Conservation (phyloP, 257 asterid genomes). For the Penstemon eatonii region DNA sequence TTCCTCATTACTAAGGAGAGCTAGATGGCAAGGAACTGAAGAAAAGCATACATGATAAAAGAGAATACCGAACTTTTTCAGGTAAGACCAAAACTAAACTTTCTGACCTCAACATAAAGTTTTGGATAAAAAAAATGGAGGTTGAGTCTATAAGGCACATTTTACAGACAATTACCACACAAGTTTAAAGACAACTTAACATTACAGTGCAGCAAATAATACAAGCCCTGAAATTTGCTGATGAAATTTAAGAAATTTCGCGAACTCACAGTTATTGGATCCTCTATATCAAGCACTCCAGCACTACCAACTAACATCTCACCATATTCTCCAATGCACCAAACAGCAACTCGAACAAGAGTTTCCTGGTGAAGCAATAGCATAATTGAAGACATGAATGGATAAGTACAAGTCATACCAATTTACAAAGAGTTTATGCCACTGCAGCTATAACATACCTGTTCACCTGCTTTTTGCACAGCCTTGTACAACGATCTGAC, state of each 20-base stretch:
- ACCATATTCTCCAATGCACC: conserved; percentile 99
- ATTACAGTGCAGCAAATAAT: background rate
- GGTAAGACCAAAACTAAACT: background rate
- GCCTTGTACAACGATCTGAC: conserved; percentile 84
- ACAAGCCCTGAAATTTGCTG: conserved; percentile 6
- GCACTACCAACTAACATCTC: conserved; percentile 73
- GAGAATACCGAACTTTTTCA: background rate
- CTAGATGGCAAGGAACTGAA: background rate
- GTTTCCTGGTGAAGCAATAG: conserved; percentile 62
- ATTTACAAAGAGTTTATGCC: conserved; percentile 18
- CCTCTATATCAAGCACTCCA: conserved; percentile 79
- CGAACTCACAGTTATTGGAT: conserved; percentile 75
- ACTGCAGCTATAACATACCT: conserved; percentile 48
- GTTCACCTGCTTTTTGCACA: conserved; percentile 66
- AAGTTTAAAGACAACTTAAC: background rate
- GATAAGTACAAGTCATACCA: conserved; percentile 12
- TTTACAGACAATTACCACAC: conserved; percentile 9
- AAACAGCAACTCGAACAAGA: conserved; percentile 92
- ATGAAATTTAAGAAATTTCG: conserved; percentile 15
- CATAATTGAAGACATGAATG: conserved; percentile 15
- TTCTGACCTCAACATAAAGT: background rate
- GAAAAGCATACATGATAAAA: conserved; percentile 2
- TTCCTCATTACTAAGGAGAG: background rate
- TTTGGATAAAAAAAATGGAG: background rate
- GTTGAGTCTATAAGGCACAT: background rate